Conservation (phyloP, 1,284 basidiomycete genomes). For the Ganoderma meredithae region DNA sequence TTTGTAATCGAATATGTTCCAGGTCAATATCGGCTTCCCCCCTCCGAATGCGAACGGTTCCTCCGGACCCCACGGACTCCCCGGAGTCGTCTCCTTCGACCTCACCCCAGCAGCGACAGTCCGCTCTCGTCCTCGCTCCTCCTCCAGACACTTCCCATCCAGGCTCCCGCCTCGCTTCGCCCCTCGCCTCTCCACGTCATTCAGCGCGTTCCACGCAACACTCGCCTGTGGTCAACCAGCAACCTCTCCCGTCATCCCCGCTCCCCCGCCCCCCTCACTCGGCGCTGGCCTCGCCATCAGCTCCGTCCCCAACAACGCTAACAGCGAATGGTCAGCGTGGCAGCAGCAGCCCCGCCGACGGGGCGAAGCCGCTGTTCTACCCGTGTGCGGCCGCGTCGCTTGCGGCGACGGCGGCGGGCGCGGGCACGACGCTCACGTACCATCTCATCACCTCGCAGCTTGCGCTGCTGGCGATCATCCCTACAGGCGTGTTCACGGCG, state of each 20-base stretch:
- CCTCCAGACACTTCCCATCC: conserved; percentile 8
- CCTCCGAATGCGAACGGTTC: conserved; percentile 28
- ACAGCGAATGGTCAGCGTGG: conserved; percentile 32
- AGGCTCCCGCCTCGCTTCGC: conserved; percentile 22
- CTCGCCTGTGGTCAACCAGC: conserved; percentile 10
- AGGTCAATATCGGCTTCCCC: conserved; percentile 43
- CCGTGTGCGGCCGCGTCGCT: conserved; percentile 64
- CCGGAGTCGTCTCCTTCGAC: conserved; percentile 22
- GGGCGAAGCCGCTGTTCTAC: conserved; percentile 50
- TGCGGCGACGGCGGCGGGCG: conserved; percentile 63
- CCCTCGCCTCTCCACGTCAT: conserved; percentile 15
- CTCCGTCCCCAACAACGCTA: conserved; percentile 26
- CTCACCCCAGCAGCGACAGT: conserved; percentile 24
- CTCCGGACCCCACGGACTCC: conserved; percentile 16
- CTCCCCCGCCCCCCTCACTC: conserved; percentile 12
- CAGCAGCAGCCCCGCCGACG: background rate
- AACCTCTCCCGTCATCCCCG: conserved; percentile 16
- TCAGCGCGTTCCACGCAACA: conserved; percentile 13
- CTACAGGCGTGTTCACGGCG: conserved; percentile 81
- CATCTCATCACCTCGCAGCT: conserved; percentile 86
- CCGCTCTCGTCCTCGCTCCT: conserved; percentile 14
- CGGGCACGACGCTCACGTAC: conserved; percentile 82
- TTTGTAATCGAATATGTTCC: background rate
- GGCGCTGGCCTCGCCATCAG: background rate
- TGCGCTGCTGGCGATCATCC: conserved; percentile 83